Percentiles rank a stretch among this genome's conserved stretches.
These are phyloP conservation scores for Mesembryanthemum crystallinum DNA, from an alignment of 148 eudicot species.

Conservation along the genomic window DNA sequence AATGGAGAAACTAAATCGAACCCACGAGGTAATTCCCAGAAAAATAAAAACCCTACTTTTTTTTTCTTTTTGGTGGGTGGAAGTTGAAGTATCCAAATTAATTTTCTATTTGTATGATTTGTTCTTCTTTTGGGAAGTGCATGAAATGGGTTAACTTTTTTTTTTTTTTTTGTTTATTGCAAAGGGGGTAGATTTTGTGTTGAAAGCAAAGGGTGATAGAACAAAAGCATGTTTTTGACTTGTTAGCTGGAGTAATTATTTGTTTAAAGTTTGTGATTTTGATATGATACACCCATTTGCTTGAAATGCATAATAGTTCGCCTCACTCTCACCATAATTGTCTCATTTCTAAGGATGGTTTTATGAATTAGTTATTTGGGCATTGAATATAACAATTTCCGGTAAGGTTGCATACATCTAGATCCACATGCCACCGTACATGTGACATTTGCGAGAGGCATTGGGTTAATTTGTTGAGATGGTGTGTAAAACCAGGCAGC, in stretches of 20 bases:
- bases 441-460: too few species aligned
- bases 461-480: too few species aligned
- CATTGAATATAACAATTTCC: neutral
- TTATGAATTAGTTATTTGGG: neutral
- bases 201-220: neutral
- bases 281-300: neutral
- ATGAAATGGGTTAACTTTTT: neutral
- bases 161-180: neutral
- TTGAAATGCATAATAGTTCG: neutral
- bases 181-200: neutral
- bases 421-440: too few species aligned
- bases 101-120: neutral
- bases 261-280: neutral
- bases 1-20: conserved; percentile 52
- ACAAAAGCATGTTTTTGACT: neutral
- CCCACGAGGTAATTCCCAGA: conserved; percentile 41
- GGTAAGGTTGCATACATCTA: too few species aligned
- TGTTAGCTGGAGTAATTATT: neutral
- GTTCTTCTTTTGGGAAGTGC: neutral
- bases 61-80: neutral
- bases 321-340: neutral
- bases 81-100: conserved; percentile 5
- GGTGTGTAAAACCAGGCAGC: too few species aligned
- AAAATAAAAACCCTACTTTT: conserved; percentile 26
- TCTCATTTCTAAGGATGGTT: neutral